These are phyloP conservation scores for Aspergillus flavus DNA, from an alignment of 2,329 filamentous ascomycete genomes.

Conservation along the genomic window DNA sequence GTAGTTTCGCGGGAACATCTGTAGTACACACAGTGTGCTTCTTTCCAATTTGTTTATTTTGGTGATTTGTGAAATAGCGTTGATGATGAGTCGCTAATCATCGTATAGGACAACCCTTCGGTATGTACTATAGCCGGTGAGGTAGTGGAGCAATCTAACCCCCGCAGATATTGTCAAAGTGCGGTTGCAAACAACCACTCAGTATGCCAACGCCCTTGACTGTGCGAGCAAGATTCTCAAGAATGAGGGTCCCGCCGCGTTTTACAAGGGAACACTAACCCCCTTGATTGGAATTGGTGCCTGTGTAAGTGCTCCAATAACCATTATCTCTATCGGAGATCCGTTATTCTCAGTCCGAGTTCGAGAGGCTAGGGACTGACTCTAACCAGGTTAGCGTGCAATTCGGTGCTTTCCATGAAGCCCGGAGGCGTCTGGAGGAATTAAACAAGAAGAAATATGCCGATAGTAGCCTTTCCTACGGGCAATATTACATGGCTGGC, in stretches of 20 bases:
- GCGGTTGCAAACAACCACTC: conserved; percentile 83
- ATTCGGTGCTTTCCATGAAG: conserved; percentile 95
- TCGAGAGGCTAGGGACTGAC: background rate
- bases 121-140: conserved; percentile 43
- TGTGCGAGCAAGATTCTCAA: conserved; percentile 82
- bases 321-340: background rate
- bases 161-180: conserved; percentile 89
- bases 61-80: background rate
- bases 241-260: conserved; percentile 84
- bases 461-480: conserved; percentile 66
- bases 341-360: background rate
- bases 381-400: conserved; percentile 74
- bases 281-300: conserved; percentile 94
- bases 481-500: conserved; percentile 86
- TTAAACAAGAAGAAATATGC: conserved; percentile 60
- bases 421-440: conserved; percentile 80
- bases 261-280: conserved; percentile 98
- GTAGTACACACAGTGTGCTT: background rate
- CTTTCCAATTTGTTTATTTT: conserved; percentile 6
- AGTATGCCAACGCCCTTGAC: conserved; percentile 78
- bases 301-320: conserved; percentile 63
- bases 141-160: conserved; percentile 18
- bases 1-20: background rate
- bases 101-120: conserved; percentile 64
- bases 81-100: conserved; percentile 32